These are phyloP conservation scores for Trichothecium sympodiale DNA, from an alignment of 2,329 filamentous ascomycete species.

Conservation along the genomic window DNA sequence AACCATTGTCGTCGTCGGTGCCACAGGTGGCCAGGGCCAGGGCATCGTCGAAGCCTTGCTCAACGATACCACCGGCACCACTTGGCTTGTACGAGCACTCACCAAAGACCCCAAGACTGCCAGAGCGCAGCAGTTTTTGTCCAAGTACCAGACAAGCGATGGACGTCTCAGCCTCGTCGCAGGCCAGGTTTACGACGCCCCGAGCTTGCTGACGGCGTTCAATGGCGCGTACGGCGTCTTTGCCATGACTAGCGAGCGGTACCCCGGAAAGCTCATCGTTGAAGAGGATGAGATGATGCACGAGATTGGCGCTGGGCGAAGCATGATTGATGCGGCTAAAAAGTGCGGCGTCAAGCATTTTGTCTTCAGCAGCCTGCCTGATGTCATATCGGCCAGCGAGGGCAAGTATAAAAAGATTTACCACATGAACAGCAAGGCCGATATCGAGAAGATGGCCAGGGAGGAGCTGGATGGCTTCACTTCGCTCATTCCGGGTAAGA, in stretches of 20 bases:
- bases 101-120: not conserved
- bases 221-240: not conserved
- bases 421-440: constrained; percentile 2
- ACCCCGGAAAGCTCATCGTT: not conserved
- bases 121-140: not conserved
- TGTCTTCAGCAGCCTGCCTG: constrained; percentile 3
- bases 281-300: not conserved
- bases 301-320: not conserved
- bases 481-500: no score
- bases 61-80: no score
- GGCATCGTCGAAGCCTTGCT: not conserved
- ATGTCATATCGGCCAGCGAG: not conserved
- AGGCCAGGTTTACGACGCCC: not conserved
- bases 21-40: not conserved
- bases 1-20: not conserved
- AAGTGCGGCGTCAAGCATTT: constrained; percentile 2
- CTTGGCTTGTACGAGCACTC: not conserved
- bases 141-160: not conserved
- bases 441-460: constrained; percentile 16
- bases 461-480: no score
- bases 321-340: constrained; percentile 1
- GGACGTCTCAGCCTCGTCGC: not conserved
- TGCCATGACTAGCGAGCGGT: not conserved
- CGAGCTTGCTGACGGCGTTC: not conserved
- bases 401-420: not conserved